Conservation (phyloP, 495 filamentous ascomycete species). For the Talaromyces trachyspermus region DNA sequence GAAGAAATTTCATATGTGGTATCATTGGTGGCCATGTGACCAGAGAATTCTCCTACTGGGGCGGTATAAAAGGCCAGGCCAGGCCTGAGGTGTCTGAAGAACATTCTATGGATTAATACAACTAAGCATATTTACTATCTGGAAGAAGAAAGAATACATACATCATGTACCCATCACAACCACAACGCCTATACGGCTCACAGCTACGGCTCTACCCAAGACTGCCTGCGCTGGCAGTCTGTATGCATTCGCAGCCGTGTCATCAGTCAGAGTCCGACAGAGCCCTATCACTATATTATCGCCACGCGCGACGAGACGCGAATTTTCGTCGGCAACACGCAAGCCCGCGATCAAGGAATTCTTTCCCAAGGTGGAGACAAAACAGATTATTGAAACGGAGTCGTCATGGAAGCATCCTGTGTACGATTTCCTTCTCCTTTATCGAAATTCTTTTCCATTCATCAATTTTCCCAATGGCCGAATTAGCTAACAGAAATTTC, state of each 20-base stretch:
- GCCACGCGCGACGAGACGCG: slow-evolving; percentile 11
- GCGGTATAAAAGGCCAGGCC: too few relatives aligned
- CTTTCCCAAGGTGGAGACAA: slow-evolving; percentile 29
- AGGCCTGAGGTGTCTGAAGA: too few relatives aligned
- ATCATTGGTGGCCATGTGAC: too few relatives aligned
- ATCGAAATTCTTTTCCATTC: not conserved
- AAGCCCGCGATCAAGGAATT: slow-evolving; percentile 30
- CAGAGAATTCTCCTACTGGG: too few relatives aligned
- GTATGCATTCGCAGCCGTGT: not conserved
- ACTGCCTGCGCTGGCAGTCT: not conserved
- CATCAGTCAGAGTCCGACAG: not conserved
- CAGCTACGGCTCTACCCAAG: slow-evolving; percentile 12
- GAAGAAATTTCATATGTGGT: too few relatives aligned
- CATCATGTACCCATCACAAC: slow-evolving; percentile 15
- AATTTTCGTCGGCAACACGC: slow-evolving; percentile 25
- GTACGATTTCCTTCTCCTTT: slow-evolving; percentile 18
- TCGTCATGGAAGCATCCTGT: slow-evolving; percentile 37
- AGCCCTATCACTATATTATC: slow-evolving; percentile 8
- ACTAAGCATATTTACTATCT: too few relatives aligned
- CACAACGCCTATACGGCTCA: slow-evolving; percentile 27
- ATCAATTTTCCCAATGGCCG: slow-evolving; percentile 1
- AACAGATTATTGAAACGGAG: slow-evolving; percentile 29
- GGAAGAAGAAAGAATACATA: too few relatives aligned
- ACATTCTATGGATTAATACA: too few relatives aligned
- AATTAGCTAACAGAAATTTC: too few relatives aligned